Evolutionary conservation across 805 yeast species (phyloP).

Genomic region (Candida nanaspora): DNA sequence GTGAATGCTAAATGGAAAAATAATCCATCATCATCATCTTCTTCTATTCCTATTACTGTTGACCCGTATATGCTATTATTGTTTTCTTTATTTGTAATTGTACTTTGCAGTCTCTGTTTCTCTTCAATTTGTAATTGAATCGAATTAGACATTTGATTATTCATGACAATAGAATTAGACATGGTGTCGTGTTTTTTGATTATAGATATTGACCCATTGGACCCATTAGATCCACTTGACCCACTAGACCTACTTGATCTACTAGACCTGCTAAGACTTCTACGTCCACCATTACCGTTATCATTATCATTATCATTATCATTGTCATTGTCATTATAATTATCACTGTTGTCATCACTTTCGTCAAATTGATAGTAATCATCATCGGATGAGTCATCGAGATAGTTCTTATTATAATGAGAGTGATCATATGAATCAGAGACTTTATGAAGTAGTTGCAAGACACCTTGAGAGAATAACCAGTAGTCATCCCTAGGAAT

Average conservation of each 20-base stretch:
- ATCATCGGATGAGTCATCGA: background rate
- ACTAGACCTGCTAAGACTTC: no score
- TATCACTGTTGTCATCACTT: background rate
- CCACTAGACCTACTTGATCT: no score
- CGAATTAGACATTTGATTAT: slow-evolving; percentile 1
- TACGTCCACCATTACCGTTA: background rate
- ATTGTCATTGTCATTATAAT: background rate
- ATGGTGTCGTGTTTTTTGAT: background rate
- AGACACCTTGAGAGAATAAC: slow-evolving; percentile 45
- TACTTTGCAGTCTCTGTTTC: background rate
- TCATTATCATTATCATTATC: background rate
- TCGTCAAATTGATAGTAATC: background rate
- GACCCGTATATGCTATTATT: no score
- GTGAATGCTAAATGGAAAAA: slow-evolving; percentile 59
- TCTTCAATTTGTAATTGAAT: background rate
- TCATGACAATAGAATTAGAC: slow-evolving; percentile 7
- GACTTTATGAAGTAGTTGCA: slow-evolving; percentile 35
- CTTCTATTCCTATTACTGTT: slow-evolving; percentile 7
- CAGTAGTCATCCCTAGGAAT: slow-evolving; percentile 46
- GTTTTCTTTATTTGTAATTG: no score
- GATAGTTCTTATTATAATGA: background rate
- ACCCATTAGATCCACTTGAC: no score
- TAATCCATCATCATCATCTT: slow-evolving; percentile 29
- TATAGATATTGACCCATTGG: slow-evolving; percentile 1
- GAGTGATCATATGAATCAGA: background rate